A percentile compares a stretch with the other conserved stretches of the same genome.
Conservation (phyloP, 2,329 filamentous ascomycete species). For the Cadophora luteo-olivacea region DNA sequence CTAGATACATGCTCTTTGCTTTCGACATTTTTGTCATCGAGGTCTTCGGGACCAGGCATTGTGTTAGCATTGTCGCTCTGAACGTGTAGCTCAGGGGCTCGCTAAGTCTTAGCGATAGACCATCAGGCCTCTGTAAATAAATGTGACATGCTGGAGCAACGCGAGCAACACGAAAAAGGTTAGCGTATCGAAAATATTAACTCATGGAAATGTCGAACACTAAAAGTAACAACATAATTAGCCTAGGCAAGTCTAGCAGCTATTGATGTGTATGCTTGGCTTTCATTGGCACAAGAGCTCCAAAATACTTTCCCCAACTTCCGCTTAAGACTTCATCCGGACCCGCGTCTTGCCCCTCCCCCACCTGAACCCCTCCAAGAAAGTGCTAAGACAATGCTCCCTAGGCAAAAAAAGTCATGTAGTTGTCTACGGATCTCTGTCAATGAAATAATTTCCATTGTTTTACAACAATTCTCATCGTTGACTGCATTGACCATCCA, state of each 20-base stretch:
- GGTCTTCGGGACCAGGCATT: no score
- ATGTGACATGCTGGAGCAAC: not conserved
- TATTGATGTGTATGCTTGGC: not conserved
- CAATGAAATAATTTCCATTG: not conserved
- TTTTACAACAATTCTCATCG: not conserved
- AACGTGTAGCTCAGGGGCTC: not conserved
- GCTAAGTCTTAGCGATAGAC: not conserved
- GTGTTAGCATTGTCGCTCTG: no score
- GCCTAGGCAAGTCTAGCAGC: not conserved
- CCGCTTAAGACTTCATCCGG: conserved; percentile 20
- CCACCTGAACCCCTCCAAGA: not conserved
- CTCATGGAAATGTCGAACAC: not conserved
- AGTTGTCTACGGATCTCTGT: not conserved
- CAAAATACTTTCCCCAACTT: conserved; percentile 3
- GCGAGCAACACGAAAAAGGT: not conserved
- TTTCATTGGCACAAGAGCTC: not conserved
- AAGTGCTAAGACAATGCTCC: not conserved
- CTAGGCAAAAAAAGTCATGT: conserved; percentile 2
- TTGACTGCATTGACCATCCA: not conserved
- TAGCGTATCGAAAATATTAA: not conserved
- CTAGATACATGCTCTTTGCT: no score
- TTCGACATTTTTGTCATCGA: no score
- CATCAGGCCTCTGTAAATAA: not conserved
- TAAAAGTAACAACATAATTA: not conserved
- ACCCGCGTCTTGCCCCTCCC: conserved; percentile 10